phyloP scores from a whole-genome alignment of 75 land plant genomes.

The Cunninghamia lanceolata region DNA sequence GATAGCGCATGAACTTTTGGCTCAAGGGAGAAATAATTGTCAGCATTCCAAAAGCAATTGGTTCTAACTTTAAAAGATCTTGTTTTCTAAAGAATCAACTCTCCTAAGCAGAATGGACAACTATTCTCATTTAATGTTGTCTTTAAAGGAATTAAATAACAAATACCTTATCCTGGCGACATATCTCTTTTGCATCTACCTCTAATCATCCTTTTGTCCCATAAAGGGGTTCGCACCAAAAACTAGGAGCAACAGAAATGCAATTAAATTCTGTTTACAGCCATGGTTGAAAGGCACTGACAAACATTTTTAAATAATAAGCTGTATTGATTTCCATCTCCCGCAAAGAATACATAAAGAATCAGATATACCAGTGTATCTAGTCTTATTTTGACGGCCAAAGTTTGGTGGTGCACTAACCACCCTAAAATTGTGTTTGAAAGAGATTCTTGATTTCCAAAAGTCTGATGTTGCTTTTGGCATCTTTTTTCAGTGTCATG shows the following conservation, averaged over 20 bases:
- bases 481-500: no score
- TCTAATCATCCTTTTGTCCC: background rate
- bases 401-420: no score
- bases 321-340: background rate
- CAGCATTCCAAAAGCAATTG: background rate
- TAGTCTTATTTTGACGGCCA: background rate
- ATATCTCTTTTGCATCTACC: background rate
- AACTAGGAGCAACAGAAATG: background rate
- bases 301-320: background rate
- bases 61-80: background rate
- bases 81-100: background rate
- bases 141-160: background rate
- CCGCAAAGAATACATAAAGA: background rate
- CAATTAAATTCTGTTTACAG: background rate
- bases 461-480: no score
- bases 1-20: background rate
- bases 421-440: no score
- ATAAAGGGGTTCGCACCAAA: background rate
- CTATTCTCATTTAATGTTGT: background rate
- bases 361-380: background rate
- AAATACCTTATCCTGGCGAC: background rate
- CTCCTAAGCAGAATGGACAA: background rate
- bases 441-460: no score
- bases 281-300: background rate
- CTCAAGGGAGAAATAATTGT: background rate